Evolutionary conservation across 345 rosid genomes (phyloP).

Genomic region (Adansonia digitata): DNA sequence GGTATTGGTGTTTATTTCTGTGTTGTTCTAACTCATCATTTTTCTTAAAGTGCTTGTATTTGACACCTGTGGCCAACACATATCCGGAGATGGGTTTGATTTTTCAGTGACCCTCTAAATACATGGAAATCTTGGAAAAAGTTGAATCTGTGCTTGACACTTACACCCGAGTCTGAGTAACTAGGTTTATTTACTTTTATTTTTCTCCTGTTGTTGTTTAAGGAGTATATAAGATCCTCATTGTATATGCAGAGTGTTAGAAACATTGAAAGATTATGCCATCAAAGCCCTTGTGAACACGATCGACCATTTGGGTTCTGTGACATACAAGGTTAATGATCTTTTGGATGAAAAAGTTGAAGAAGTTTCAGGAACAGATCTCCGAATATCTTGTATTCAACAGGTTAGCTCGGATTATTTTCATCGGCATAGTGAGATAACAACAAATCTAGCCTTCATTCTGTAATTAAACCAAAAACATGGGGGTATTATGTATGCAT

Average conservation of each 20-base stretch:
- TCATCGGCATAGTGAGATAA: background rate
- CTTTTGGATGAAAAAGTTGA: conserved; percentile 81
- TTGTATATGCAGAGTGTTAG: conserved; percentile 64
- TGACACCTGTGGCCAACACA: no score
- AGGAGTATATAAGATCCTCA: conserved; percentile 2
- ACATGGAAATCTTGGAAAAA: no score
- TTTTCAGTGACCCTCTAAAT: no score
- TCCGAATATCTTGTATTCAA: conserved; percentile 75
- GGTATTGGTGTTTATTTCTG: background rate
- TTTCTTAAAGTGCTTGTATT: no score
- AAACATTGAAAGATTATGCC: conserved; percentile 89
- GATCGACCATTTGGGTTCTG: conserved; percentile 93
- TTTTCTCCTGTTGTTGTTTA: background rate
- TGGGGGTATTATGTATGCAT: background rate
- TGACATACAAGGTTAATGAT: conserved; percentile 80
- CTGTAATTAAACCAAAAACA: background rate
- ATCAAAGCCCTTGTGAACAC: conserved; percentile 89
- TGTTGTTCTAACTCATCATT: no score
- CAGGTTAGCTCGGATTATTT: conserved; percentile 46
- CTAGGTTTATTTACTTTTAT: conserved; percentile 3
- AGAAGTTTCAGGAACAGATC: conserved; percentile 69
- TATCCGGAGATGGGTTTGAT: no score
- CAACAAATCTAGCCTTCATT: background rate
- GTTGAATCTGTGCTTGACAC: no score
- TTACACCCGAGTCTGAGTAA: no score